Percentiles rank a stretch among this genome's conserved stretches.
phyloP scores from a whole-genome alignment of 176 grass and related monocot species.

The Dactylis glomerata region DNA sequence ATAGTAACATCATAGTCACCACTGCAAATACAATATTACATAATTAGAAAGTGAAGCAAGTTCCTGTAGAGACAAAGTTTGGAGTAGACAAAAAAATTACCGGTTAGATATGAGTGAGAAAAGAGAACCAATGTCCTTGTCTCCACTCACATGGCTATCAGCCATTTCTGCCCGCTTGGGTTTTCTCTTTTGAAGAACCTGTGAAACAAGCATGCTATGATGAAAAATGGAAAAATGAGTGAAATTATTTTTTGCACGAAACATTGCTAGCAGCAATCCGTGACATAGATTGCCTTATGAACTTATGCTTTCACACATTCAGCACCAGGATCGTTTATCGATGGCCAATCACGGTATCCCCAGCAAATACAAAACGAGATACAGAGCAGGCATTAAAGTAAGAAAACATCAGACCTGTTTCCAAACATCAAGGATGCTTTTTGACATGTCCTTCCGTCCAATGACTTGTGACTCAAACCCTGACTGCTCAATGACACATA shows the following conservation, averaged over 20 bases:
- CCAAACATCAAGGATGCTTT: slow-evolving; percentile 85
- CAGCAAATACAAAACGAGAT: slow-evolving; percentile 29
- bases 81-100: slow-evolving; percentile 44
- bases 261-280: slow-evolving; percentile 1
- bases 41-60: slow-evolving; percentile 13
- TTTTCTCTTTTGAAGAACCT: slow-evolving; percentile 89
- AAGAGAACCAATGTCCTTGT: slow-evolving; percentile 48
- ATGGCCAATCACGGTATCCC: not conserved
- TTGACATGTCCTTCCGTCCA: slow-evolving; percentile 87
- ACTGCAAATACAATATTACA: slow-evolving; percentile 43
- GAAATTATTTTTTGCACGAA: not conserved
- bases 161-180: slow-evolving; percentile 49
- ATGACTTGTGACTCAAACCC: slow-evolving; percentile 87
- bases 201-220: slow-evolving; percentile 18
- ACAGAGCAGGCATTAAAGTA: not conserved
- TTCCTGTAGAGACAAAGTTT: slow-evolving; percentile 23
- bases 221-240: not conserved
- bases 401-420: slow-evolving; percentile 63
- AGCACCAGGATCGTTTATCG: not conserved
- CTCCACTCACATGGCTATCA: slow-evolving; percentile 39
- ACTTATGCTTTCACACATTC: not conserved
- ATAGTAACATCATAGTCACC: slow-evolving; percentile 94
- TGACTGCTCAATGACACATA: slow-evolving; percentile 43
- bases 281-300: not conserved
- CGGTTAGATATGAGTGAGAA: slow-evolving; percentile 86